A percentile compares a stretch with the other conserved stretches of the same genome.
Conservation (phyloP, 2,329 filamentous ascomycete species). For the Sporothrix variecibatus region DNA sequence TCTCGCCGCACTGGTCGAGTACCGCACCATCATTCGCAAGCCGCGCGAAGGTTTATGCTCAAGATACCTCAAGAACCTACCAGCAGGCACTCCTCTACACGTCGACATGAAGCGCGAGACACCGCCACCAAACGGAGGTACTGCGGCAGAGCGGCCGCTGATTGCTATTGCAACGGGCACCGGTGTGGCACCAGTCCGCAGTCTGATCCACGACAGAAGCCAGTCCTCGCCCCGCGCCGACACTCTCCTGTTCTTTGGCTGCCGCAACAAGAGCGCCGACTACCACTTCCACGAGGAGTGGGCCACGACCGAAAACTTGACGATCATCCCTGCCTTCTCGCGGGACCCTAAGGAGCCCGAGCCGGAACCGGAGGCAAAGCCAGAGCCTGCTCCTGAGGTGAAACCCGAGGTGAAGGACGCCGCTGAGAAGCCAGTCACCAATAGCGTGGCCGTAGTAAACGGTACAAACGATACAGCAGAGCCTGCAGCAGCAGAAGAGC, state of each 20-base stretch:
- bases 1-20: slow-evolving; percentile 85
- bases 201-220: slow-evolving; percentile 74
- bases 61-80: slow-evolving; percentile 72
- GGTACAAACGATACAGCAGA: neutral
- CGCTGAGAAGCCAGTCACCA: neutral
- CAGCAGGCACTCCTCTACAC: slow-evolving; percentile 57
- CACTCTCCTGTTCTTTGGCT: slow-evolving; percentile 77
- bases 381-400: neutral
- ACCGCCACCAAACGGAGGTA: slow-evolving; percentile 46
- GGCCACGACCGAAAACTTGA: slow-evolving; percentile 43
- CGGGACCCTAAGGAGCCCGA: slow-evolving; percentile 40
- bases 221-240: slow-evolving; percentile 35
- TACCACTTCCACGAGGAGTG: slow-evolving; percentile 84
- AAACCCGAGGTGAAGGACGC: neutral
- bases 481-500: neutral
- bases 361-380: neutral
- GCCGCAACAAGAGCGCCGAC: slow-evolving; percentile 72
- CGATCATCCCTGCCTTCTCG: slow-evolving; percentile 51
- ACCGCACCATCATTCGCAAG: slow-evolving; percentile 81
- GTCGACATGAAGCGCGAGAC: slow-evolving; percentile 60
- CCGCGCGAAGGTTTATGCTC: slow-evolving; percentile 88
- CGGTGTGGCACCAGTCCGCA: slow-evolving; percentile 80
- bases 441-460: neutral
- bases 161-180: slow-evolving; percentile 84
- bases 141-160: slow-evolving; percentile 55